Conservation (phyloP, 768 basidiomycete genomes). For the Sarcodon aspratus region DNA sequence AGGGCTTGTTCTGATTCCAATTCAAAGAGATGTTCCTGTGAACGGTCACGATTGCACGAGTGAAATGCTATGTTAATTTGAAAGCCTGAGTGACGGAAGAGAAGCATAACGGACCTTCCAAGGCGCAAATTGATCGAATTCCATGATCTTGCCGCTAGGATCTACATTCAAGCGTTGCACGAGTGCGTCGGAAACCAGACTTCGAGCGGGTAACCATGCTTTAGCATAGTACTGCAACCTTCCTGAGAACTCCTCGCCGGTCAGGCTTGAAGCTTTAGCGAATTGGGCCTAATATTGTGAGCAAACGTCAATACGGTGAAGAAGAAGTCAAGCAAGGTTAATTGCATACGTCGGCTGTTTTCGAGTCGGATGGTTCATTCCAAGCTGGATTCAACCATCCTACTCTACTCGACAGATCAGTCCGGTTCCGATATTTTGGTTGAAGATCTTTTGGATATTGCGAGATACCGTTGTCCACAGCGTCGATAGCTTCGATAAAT, state of each 20-base stretch:
- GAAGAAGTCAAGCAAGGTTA: not conserved
- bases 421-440: conserved; percentile 64
- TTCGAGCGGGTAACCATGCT: conserved; percentile 88
- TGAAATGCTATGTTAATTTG: conserved; percentile 1
- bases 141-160: conserved; percentile 57
- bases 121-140: conserved; percentile 71
- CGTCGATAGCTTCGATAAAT: conserved; percentile 92
- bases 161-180: conserved; percentile 48
- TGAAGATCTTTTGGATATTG: conserved; percentile 61
- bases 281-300: conserved; percentile 47
- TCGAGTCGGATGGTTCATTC: conserved; percentile 70
- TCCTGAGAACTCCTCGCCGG: conserved; percentile 77
- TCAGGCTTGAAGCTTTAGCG: conserved; percentile 63
- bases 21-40: conserved; percentile 82
- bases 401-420: conserved; percentile 81
- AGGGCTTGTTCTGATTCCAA: conserved; percentile 53
- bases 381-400: conserved; percentile 81
- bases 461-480: conserved; percentile 87
- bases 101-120: conserved; percentile 58
- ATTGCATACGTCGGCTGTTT: conserved; percentile 57
- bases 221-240: conserved; percentile 75
- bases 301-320: not conserved
- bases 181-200: conserved; percentile 56
- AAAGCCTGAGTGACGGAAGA: not conserved
- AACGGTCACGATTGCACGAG: not conserved